A percentile compares a stretch with the other conserved stretches of the same genome.
phyloP scores from a whole-genome alignment of 352 stramenopile genomes.

The Albugo laibachii region DNA sequence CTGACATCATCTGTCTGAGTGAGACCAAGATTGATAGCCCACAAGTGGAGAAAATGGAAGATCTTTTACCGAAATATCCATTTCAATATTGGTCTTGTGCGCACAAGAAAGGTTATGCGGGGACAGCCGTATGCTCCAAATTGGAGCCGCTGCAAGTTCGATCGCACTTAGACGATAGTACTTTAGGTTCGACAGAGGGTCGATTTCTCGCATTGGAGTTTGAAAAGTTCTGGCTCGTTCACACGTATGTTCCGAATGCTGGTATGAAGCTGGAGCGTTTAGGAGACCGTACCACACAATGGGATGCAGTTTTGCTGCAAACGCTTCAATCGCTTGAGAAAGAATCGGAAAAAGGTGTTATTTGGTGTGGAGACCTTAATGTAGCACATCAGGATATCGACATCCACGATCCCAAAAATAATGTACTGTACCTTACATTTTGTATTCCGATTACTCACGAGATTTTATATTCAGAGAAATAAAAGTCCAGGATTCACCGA shows the following conservation, averaged over 20 bases:
- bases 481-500: conserved; percentile 65
- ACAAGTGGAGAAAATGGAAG: conserved; percentile 51
- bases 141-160: conserved; percentile 45
- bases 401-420: conserved; percentile 72
- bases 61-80: conserved; percentile 48
- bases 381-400: conserved; percentile 77
- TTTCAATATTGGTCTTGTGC: conserved; percentile 66
- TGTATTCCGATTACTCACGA: not conserved
- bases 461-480: conserved; percentile 15
- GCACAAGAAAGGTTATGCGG: conserved; percentile 54
- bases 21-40: conserved; percentile 68
- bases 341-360: conserved; percentile 34
- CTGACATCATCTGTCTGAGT: conserved; percentile 64
- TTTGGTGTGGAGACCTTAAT: conserved; percentile 77
- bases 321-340: conserved; percentile 54
- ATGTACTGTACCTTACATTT: conserved; percentile 14
- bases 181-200: conserved; percentile 22
- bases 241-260: conserved; percentile 67
- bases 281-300: conserved; percentile 46
- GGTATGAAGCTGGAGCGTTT: conserved; percentile 53
- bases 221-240: conserved; percentile 57
- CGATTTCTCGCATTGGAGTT: conserved; percentile 65
- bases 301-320: conserved; percentile 48
- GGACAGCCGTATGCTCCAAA: conserved; percentile 56
- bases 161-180: conserved; percentile 19